Evolutionary conservation across 2,329 filamentous ascomycete genomes (phyloP).

Genomic region (Onygenales sp.): DNA sequence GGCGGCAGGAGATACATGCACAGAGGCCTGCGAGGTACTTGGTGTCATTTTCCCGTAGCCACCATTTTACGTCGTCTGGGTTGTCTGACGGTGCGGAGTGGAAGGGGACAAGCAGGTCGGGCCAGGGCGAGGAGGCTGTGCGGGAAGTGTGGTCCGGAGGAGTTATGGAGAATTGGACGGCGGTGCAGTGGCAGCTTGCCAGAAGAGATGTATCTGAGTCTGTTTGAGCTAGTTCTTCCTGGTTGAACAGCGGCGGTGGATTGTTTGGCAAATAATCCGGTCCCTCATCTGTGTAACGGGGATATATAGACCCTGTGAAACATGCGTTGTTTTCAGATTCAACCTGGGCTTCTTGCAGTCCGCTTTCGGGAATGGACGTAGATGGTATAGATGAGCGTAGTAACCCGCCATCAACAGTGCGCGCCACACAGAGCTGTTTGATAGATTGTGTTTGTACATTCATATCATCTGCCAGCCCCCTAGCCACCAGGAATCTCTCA

Average conservation of each 20-base stretch:
- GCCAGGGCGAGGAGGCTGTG: conserved; percentile 38
- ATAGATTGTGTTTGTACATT: conserved; percentile 14
- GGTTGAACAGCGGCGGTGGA: neutral
- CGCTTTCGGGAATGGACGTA: conserved; percentile 5
- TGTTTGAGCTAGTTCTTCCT: neutral
- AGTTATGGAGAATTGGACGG: conserved; percentile 48
- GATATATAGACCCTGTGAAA: neutral
- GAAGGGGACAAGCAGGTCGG: conserved; percentile 46
- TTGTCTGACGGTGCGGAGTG: conserved; percentile 31
- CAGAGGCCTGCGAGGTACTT: conserved; percentile 54
- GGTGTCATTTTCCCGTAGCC: conserved; percentile 38
- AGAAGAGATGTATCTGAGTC: neutral
- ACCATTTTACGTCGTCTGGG: conserved; percentile 47
- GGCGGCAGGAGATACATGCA: conserved; percentile 53
- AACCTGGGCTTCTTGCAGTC: neutral
- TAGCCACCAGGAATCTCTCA: conserved; percentile 24
- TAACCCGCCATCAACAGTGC: conserved; percentile 21
- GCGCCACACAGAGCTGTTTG: conserved; percentile 19
- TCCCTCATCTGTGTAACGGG: neutral
- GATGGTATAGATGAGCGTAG: neutral
- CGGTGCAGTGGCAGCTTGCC: conserved; percentile 46
- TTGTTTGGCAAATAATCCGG: neutral
- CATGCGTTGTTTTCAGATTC: neutral
- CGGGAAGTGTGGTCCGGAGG: conserved; percentile 42
- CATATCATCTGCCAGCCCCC: conserved; percentile 20